A percentile compares a stretch with the other conserved stretches of the same genome.
Evolutionary conservation across 805 yeast genomes (phyloP).

Genomic region (Barnettozyma populi): DNA sequence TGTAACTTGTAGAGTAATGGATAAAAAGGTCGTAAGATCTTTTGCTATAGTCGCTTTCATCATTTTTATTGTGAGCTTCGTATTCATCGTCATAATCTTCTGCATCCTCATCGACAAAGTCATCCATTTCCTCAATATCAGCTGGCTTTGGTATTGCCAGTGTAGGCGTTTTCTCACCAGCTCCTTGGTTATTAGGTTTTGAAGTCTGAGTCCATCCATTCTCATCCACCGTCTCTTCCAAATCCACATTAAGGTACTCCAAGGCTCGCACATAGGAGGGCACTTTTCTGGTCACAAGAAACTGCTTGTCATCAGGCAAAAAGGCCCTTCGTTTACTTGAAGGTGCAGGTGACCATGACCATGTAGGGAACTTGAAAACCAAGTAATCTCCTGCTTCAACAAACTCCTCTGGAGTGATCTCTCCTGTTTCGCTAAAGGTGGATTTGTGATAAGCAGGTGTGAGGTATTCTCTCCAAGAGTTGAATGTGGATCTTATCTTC

Average conservation of each 20-base stretch:
- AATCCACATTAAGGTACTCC: slow-evolving; percentile 38
- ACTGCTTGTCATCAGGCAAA: slow-evolving; percentile 83
- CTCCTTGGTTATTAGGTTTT: slow-evolving; percentile 11
- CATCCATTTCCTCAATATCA: slow-evolving; percentile 40
- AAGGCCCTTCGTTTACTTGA: slow-evolving; percentile 54
- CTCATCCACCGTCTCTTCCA: slow-evolving; percentile 34
- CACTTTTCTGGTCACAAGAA: slow-evolving; percentile 80
- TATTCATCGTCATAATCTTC: slow-evolving; percentile 32
- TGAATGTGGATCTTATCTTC: slow-evolving; percentile 62
- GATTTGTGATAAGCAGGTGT: slow-evolving; percentile 90
- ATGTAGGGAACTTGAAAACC: slow-evolving; percentile 89
- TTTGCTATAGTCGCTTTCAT: slow-evolving; percentile 29
- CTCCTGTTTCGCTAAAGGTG: slow-evolving; percentile 81
- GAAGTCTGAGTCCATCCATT: slow-evolving; percentile 57
- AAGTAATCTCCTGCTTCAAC: slow-evolving; percentile 91
- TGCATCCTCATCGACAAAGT: slow-evolving; percentile 39
- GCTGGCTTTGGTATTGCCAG: slow-evolving; percentile 8
- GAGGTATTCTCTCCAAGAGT: slow-evolving; percentile 83
- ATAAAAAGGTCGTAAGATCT: slow-evolving; percentile 86
- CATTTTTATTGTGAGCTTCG: slow-evolving; percentile 30
- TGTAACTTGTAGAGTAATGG: slow-evolving; percentile 87
- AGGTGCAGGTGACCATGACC: slow-evolving; percentile 82
- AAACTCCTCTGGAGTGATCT: slow-evolving; percentile 93
- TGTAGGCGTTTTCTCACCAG: slow-evolving; percentile 11
- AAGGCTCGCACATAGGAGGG: slow-evolving; percentile 77